phyloP scores from a whole-genome alignment of 192 early-diverging fungal genomes.

The Spizellomyces punctatus region DNA sequence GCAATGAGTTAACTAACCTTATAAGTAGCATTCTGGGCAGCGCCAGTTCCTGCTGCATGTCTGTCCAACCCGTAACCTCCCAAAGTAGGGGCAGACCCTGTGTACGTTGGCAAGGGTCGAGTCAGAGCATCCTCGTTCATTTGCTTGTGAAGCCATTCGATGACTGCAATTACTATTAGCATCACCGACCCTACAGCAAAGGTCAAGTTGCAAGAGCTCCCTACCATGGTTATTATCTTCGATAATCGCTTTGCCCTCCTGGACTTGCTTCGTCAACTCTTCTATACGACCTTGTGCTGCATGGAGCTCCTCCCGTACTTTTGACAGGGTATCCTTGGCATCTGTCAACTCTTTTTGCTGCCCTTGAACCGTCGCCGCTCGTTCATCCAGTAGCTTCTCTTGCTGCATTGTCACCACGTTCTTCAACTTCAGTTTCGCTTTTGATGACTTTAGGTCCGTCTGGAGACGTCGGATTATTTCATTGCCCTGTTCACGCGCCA shows the following conservation, averaged over 20 bases:
- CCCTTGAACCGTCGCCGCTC: constrained; percentile 34
- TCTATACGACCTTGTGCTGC: constrained; percentile 20
- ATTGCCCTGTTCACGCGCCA: constrained; percentile 49
- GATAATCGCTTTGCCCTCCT: constrained; percentile 53
- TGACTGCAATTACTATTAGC: constrained; percentile 42
- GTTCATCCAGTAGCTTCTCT: constrained; percentile 60
- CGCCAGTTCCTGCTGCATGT: too few species aligned
- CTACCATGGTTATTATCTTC: constrained; percentile 60
- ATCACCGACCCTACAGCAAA: background rate
- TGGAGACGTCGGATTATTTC: constrained; percentile 62
- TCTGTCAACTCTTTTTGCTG: constrained; percentile 45
- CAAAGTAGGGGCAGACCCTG: too few species aligned
- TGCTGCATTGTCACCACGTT: constrained; percentile 62
- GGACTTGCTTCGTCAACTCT: constrained; percentile 38
- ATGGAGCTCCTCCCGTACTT: constrained; percentile 20
- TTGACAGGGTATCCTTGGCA: constrained; percentile 29
- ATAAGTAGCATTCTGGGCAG: too few species aligned
- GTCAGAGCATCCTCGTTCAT: constrained; percentile 58
- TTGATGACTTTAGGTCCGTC: constrained; percentile 47
- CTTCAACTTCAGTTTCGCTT: constrained; percentile 60
- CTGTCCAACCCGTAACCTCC: too few species aligned
- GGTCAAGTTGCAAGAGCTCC: background rate
- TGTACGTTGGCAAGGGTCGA: constrained; percentile 25
- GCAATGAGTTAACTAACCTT: too few species aligned
- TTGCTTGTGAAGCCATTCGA: constrained; percentile 68